Base-by-base conservation (phyloP, 192 early-diverging fungal genomes). In the Linnemannia elongata region DNA sequence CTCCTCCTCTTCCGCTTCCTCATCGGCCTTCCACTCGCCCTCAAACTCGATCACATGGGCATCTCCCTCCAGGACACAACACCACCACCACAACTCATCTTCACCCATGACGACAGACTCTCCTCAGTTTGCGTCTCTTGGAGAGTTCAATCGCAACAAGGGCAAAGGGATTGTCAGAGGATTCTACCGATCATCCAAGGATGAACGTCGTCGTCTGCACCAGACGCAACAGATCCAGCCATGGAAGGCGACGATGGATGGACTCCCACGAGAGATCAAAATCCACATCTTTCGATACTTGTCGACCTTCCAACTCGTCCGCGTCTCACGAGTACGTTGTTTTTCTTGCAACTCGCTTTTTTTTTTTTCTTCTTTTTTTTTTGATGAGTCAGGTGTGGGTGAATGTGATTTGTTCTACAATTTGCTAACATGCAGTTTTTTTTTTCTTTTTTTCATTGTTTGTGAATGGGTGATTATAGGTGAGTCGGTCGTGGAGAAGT, bases 231-330 rank as follows among this genome's bases (percentile, higher is more conserved):
- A 70, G 71, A 27, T 75, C 68, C 76, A 69, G 54, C 27, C 15
- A 8, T 24, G 10, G 6, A 86, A 72, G 30, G 68, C 78, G 20
- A 38, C 57, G 6, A 81, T 86, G 33, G 83, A 86, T 41, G 74
- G 47, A 33, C 36, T 86, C 6, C 83, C 83, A 2, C 77, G 83
- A 22, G 83, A 86, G 47, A 80, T 81, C 47, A 75, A 71, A 36
- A 80, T 86, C 57, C 83, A 80, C 60, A 60, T 80, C 45, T 86
- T 86, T 57, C 83, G 83, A 38, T 81, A 80, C 55, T 42, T 86
- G 33, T 80, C 83, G 2, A 86, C 83, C 22, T 86, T 81, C 44
- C 83, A 86, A 49, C 70, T 86, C 24, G 45, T 86, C 44, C 79
- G 83, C 3, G 75, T 86, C 12, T 86, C 83, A 0, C 60, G 83